Base-by-base conservation (phyloP, 495 filamentous ascomycete species). In the Trichoderma virens region DNA sequence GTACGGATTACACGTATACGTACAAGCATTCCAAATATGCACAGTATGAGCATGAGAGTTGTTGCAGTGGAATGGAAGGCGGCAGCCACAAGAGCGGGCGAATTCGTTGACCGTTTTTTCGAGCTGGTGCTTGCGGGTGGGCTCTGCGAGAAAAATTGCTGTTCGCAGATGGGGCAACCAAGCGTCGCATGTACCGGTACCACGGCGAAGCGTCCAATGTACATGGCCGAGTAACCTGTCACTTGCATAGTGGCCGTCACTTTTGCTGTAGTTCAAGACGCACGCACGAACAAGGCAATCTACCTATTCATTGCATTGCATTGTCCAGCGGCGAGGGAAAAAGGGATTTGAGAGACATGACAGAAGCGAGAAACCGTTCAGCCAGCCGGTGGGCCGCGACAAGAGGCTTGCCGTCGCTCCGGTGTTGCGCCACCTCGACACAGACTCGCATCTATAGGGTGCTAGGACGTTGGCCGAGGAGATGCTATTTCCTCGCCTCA, bases 371-470 rank as follows among this genome's bases (percentile, higher is more conserved):
- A n/a, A n/a, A n/a, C n/a, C n/a, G n/a, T n/a, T n/a, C n/a, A n/a
- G n/a, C n/a, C n/a, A n/a, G n/a, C n/a, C n/a, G 43, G 43, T 20
- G 43, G n/a, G 43, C 1, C 43, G 2, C 16, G 18, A 7, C 0
- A 23, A 25, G 8, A 1, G n/a, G 5, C 16, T 23, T 47, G 43
- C 43, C 43, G 43, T 47, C 51, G 51, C 23, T 27, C 51, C 51
- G 51, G 51, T n/a, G 51, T 56, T 56, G 27, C 51, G 51, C 51
- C 51, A 56, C 51, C 23, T 11, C 51, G 51, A 56, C 51, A 56
- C 51, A 30, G 51, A 16, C 8, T 13, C 25, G 8, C 2, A 1
- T 30, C n/a, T 3, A 56, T 56, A 56, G 51, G 18, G 16, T n/a
- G 16, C 18, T 6, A 23, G 16, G 11, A 41, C 38, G 3, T 41